These are phyloP conservation scores for Schizochytrium sp. DNA, from an alignment of 108 stramenopile species.

Conservation along the genomic window DNA sequence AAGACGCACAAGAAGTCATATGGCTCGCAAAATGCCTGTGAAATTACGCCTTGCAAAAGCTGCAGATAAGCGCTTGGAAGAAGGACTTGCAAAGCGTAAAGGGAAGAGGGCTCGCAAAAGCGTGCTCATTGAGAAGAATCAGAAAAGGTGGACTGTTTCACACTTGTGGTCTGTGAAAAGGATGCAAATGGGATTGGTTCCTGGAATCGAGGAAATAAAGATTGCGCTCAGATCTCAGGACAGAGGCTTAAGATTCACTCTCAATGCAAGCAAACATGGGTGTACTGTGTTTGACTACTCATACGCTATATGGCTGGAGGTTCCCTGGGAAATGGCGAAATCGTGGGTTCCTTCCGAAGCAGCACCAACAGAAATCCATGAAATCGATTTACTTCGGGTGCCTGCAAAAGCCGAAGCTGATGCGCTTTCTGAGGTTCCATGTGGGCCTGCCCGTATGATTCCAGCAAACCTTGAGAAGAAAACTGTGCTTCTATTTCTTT, in stretches of 20 bases:
- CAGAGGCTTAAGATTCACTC: not conserved
- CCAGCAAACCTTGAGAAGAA: not conserved
- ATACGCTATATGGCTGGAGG: not conserved
- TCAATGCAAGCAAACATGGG: not conserved
- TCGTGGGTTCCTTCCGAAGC: not conserved
- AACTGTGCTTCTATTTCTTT: not conserved
- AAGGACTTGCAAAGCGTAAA: not conserved
- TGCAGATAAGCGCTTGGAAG: not conserved
- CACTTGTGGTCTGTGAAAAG: slow-evolving; percentile 19
- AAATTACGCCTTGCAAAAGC: not conserved
- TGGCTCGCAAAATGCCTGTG: slow-evolving; percentile 5
- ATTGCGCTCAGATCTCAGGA: not conserved
- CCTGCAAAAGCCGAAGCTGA: not conserved
- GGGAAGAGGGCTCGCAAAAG: not conserved
- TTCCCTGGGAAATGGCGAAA: not conserved
- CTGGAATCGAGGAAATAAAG: not conserved
- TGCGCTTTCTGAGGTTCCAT: not conserved
- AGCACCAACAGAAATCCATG: not conserved
- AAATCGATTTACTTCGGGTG: not conserved
- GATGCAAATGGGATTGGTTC: not conserved
- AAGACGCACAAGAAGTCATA: not conserved
- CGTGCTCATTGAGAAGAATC: not conserved
- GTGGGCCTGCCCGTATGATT: not conserved
- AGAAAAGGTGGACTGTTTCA: not conserved
- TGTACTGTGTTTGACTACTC: slow-evolving; percentile 12